These are phyloP conservation scores for Amphicarpaea edgeworthii DNA, from an alignment of 306 rosid species.

Conservation along the genomic window DNA sequence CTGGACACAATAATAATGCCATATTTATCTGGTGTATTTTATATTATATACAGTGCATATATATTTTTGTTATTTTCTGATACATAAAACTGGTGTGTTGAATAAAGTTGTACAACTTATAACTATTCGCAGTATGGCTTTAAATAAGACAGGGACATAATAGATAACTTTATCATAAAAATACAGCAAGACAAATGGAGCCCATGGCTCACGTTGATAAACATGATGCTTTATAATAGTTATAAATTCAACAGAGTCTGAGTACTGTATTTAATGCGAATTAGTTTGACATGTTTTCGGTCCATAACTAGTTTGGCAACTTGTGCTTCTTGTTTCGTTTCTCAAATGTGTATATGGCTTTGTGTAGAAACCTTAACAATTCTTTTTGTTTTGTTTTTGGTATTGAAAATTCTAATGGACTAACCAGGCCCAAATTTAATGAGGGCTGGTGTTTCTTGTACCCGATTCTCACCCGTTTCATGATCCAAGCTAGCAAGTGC, in stretches of 20 bases:
- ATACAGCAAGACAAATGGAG: constrained; percentile 3
- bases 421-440: not conserved
- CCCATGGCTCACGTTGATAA: not conserved
- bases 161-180: not conserved
- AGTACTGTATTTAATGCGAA: not conserved
- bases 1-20: not conserved
- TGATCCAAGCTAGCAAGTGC: not conserved
- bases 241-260: not conserved
- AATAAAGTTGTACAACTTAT: not conserved
- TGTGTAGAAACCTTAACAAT: not conserved
- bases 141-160: constrained; percentile 5
- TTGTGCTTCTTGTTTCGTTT: not conserved
- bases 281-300: not conserved
- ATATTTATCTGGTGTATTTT: not conserved
- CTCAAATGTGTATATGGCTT: not conserved
- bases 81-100: not conserved
- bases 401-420: not conserved
- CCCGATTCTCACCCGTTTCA: not conserved
- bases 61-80: not conserved
- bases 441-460: not conserved
- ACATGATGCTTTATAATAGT: not conserved
- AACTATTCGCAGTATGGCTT: not conserved
- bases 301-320: not conserved
- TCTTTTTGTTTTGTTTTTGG: not conserved
- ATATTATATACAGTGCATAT: not conserved